Base-by-base conservation (phyloP, 768 basidiomycete genomes). In the Termitomyces bulborhizus region DNA sequence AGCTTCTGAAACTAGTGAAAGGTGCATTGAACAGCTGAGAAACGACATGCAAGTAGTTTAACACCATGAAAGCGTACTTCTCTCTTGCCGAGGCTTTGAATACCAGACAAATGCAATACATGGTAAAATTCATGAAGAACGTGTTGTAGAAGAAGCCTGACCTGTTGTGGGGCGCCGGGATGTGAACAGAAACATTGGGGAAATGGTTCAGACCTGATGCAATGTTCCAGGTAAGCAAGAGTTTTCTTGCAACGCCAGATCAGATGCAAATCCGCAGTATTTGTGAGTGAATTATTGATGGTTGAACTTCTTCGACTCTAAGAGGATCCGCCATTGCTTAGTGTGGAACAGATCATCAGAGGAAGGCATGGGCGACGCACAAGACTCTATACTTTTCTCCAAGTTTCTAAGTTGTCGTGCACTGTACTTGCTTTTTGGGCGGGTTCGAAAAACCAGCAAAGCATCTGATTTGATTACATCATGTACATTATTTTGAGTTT, bases 181-280 rank as follows among this genome's bases (percentile, higher is more conserved):
- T 76, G 71, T 57, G 52, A 34, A 39, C 63, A 50, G 18, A 61
- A 60, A 27, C 43, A 43, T 6, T 60, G 61, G 55, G 45, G 41
- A 31, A 62, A 64, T 61, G 68, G 67, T 13, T 61, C 60, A 4
- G 62, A 65, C 18, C 58, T 77, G 43, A 57, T 72, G 57, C 70
- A 72, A 40, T 78, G 76, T 44, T 63, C 72, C 12, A 69, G 70
- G 73, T 66, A 63, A 60, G 64, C 64, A 4, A 8, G 21, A 9
- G 12, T 26, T 27, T 6, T 26, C 15, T 16, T 37, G 16, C 36
- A 49, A 27, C 2, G 32, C 39, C 41, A 57, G 9, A 29, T 29
- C 49, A 76, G 76, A 57, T 77, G 75, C 60, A 76, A 74, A 57
- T 65, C 68, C 3, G 71, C 69, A 7, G 71, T 75, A 21, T 77